phyloP scores from a whole-genome alignment of 805 yeast genomes.

The Candida maris region DNA sequence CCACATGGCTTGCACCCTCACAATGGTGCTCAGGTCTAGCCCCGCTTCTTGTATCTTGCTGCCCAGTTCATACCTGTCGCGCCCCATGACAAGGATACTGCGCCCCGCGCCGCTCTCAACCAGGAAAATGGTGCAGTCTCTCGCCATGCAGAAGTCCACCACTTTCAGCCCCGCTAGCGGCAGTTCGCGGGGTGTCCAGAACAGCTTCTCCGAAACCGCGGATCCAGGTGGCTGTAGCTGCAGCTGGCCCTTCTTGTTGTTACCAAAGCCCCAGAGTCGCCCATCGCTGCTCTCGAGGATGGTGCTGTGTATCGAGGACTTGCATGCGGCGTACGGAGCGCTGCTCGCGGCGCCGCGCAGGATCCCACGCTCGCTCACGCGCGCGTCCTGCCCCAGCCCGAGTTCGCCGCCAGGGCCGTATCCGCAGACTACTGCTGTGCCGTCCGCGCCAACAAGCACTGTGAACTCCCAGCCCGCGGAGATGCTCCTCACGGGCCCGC shows the following conservation, averaged over 20 bases:
- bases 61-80: conserved; percentile 27
- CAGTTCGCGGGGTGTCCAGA: conserved; percentile 24
- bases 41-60: conserved; percentile 1
- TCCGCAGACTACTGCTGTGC: conserved; percentile 54
- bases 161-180: conserved; percentile 4
- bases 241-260: conserved; percentile 58
- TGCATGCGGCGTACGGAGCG: conserved; percentile 6
- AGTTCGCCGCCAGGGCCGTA: conserved; percentile 70
- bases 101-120: conserved; percentile 17
- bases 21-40: conserved; percentile 2
- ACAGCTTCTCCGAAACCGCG: conserved; percentile 12
- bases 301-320: conserved; percentile 45
- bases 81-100: conserved; percentile 30
- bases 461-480: conserved; percentile 83
- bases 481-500: conserved; percentile 40
- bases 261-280: conserved; percentile 63
- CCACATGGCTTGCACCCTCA: conserved; percentile 63
- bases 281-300: conserved; percentile 40
- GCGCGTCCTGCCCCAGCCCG: conserved; percentile 42
- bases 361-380: conserved; percentile 6
- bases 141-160: conserved; percentile 39
- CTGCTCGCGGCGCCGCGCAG: background rate
- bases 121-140: conserved; percentile 50
- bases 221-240: no score
- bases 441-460: conserved; percentile 40